phyloP scores from a whole-genome alignment of 2,329 filamentous ascomycete species.

The Tolypocladium sp. region DNA sequence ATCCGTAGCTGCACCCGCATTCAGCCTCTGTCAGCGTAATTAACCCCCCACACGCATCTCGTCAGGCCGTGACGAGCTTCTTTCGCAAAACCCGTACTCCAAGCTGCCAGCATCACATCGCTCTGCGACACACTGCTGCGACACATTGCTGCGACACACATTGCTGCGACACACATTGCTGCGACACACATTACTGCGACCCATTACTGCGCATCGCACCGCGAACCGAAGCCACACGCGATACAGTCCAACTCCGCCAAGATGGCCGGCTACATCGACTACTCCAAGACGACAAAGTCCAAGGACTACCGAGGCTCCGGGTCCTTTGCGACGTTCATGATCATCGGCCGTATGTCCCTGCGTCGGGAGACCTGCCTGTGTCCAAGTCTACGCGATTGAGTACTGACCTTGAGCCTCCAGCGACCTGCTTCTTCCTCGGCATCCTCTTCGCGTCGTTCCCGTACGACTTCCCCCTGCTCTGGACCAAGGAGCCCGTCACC shows the following conservation, averaged over 20 bases:
- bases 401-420: conserved; percentile 28
- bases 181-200: background rate
- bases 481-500: conserved; percentile 57
- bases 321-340: conserved; percentile 94
- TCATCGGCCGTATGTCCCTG: conserved; percentile 78
- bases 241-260: conserved; percentile 4
- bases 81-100: no score
- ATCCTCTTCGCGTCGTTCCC: conserved; percentile 95
- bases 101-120: no score
- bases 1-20: no score
- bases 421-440: conserved; percentile 94
- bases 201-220: background rate
- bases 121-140: no score
- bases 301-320: conserved; percentile 48
- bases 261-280: conserved; percentile 36
- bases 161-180: no score
- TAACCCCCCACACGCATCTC: no score
- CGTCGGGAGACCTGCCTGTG: background rate
- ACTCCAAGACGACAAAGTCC: conserved; percentile 48
- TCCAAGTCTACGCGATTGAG: background rate
- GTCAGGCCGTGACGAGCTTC: no score
- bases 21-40: no score
- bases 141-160: no score
- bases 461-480: conserved; percentile 88
- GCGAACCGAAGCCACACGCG: background rate